These are phyloP conservation scores for Saturnispora gosingensis DNA, from an alignment of 805 yeast genomes.

Conservation along the genomic window DNA sequence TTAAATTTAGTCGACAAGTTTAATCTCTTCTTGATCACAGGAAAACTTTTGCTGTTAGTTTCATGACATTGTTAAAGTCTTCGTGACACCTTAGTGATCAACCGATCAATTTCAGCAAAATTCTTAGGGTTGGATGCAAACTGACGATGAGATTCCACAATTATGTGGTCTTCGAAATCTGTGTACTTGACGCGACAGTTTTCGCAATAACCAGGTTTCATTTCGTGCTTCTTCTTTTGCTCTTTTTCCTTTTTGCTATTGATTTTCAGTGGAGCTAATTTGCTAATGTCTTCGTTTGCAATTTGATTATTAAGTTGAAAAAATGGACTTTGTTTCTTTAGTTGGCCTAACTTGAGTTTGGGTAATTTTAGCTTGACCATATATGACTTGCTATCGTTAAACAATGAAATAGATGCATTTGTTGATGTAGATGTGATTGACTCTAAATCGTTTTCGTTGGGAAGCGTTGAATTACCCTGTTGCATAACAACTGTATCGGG, in stretches of 20 bases:
- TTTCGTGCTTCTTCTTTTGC: constrained; percentile 19
- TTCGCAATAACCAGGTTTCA: constrained; percentile 77
- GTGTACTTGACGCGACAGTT: constrained; percentile 83
- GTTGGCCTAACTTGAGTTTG: not conserved
- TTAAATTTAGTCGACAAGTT: not conserved
- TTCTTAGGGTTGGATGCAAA: constrained; percentile 68
- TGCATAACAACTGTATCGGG: constrained; percentile 3
- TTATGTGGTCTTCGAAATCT: constrained; percentile 66
- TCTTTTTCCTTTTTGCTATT: not conserved
- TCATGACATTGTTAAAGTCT: constrained; percentile 11
- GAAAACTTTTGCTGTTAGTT: not conserved
- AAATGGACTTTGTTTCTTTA: not conserved
- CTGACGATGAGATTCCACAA: constrained; percentile 58
- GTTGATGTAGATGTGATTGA: not conserved
- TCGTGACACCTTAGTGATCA: constrained; percentile 41
- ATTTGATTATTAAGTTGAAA: constrained; percentile 4
- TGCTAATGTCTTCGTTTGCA: constrained; percentile 3
- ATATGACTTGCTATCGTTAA: not conserved
- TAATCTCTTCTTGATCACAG: not conserved
- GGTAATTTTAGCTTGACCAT: constrained; percentile 1
- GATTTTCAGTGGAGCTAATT: constrained; percentile 1
- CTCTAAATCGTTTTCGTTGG: constrained; percentile 4
- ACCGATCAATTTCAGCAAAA: constrained; percentile 66
- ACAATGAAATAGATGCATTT: not conserved
- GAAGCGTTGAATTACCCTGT: constrained; percentile 6